Percentiles rank a stretch among this genome's conserved stretches.
These are phyloP conservation scores for Amanita rubescens DNA, from an alignment of 768 basidiomycete species.

Conservation along the genomic window DNA sequence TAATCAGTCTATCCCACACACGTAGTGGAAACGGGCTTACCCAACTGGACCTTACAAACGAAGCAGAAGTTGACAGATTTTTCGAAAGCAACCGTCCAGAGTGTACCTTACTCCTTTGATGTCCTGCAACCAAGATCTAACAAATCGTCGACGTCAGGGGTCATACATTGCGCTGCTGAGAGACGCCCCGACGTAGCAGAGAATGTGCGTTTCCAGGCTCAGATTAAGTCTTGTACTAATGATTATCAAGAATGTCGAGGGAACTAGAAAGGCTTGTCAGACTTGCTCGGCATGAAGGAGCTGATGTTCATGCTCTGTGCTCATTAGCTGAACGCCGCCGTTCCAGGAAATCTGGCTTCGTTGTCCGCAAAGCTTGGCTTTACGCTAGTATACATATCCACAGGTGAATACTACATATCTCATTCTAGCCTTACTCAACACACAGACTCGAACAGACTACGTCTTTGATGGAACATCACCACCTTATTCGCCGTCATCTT, in stretches of 20 bases:
- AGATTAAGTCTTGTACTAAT: not conserved
- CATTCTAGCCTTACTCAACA: not conserved
- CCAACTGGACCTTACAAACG: constrained; percentile 64
- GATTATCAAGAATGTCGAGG: constrained; percentile 4
- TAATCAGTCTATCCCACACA: constrained; percentile 68
- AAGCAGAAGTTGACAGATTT: constrained; percentile 41
- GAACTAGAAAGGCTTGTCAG: constrained; percentile 2
- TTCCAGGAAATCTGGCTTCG: constrained; percentile 64
- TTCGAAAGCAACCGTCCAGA: constrained; percentile 56
- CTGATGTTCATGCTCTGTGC: not conserved
- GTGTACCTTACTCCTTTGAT: constrained; percentile 40
- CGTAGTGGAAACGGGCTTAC: constrained; percentile 45
- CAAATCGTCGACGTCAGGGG: constrained; percentile 39
- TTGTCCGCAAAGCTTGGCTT: constrained; percentile 57
- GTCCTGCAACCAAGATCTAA: not conserved
- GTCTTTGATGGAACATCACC: constrained; percentile 94
- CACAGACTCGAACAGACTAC: constrained; percentile 58
- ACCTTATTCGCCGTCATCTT: constrained; percentile 71
- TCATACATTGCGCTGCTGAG: constrained; percentile 95
- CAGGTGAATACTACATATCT: constrained; percentile 37
- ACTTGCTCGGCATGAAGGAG: not conserved
- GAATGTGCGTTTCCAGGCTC: constrained; percentile 42
- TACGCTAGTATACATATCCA: constrained; percentile 86
- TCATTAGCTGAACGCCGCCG: constrained; percentile 70
- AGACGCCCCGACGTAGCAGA: constrained; percentile 89